phyloP scores from a whole-genome alignment of 2,329 filamentous ascomycete species.

The Mycosphaerella sp. region DNA sequence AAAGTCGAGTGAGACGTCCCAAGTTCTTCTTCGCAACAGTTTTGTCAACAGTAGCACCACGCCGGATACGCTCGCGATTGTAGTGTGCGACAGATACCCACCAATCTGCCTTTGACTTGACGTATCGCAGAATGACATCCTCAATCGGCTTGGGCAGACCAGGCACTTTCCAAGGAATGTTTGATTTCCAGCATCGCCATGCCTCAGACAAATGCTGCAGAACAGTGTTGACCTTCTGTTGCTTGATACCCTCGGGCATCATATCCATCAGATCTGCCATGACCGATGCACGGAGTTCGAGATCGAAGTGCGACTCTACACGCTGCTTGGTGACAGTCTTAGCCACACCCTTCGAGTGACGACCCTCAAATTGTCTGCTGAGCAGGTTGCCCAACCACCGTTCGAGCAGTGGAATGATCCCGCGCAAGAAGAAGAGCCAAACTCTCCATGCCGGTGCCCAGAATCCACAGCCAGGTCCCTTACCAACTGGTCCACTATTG shows the following conservation, averaged over 20 bases:
- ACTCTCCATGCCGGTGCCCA: conserved; percentile 99
- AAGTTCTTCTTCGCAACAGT: conserved; percentile 99
- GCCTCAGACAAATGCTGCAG: conserved; percentile 95
- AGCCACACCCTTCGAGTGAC: conserved; percentile 96
- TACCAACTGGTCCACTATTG: conserved; percentile 93
- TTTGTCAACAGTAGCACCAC: conserved; percentile 96
- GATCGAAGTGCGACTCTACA: conserved; percentile 96
- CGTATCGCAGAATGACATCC: conserved; percentile 96
- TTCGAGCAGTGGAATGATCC: conserved; percentile 93
- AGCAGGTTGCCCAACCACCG: conserved; percentile 95
- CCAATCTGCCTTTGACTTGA: conserved; percentile 99
- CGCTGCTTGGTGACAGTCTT: conserved; percentile 99
- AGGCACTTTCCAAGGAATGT: conserved; percentile 99
- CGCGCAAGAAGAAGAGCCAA: conserved; percentile 98
- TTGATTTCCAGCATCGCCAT: conserved; percentile 99
- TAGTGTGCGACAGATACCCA: conserved; percentile 99
- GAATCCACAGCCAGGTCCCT: conserved; percentile 96
- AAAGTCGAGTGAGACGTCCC: conserved; percentile 85
- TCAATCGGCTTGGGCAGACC: conserved; percentile 94
- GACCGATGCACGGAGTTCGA: conserved; percentile 93
- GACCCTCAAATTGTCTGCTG: conserved; percentile 94
- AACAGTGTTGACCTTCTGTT: conserved; percentile 98
- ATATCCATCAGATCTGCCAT: conserved; percentile 99
- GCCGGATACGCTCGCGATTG: conserved; percentile 92
- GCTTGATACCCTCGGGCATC: conserved; percentile 99